Conservation (phyloP, 495 filamentous ascomycete genomes). For the Talaromyces nanjingensis region DNA sequence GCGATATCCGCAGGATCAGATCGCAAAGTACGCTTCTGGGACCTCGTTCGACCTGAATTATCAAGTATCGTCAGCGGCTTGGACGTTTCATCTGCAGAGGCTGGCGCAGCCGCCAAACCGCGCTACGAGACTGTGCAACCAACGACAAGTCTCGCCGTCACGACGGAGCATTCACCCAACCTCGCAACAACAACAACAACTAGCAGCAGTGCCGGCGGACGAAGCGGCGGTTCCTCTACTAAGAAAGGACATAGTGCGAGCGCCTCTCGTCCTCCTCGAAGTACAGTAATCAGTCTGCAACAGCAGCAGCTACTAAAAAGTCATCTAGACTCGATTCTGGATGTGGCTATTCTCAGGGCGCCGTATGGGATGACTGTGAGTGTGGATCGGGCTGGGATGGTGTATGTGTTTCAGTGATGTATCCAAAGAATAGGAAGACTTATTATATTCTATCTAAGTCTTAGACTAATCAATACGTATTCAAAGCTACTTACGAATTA, state of each 20-base stretch:
- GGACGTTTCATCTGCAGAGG: constrained; percentile 53
- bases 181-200: constrained; percentile 23
- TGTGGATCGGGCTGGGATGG: constrained; percentile 83
- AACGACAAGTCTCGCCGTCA: constrained; percentile 57
- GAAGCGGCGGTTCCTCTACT: constrained; percentile 22
- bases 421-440: too few species aligned
- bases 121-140: constrained; percentile 67
- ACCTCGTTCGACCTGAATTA: constrained; percentile 62
- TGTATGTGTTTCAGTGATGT: constrained; percentile 76
- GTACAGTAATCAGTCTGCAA: constrained; percentile 81
- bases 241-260: constrained; percentile 29
- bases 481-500: not conserved
- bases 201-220: constrained; percentile 20
- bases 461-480: not conserved
- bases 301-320: constrained; percentile 79
- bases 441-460: too few species aligned
- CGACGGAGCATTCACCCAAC: constrained; percentile 61
- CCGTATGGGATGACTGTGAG: constrained; percentile 91
- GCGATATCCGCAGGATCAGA: constrained; percentile 84
- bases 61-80: constrained; percentile 75
- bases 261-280: constrained; percentile 52
- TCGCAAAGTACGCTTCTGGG: constrained; percentile 91
- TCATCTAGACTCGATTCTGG: constrained; percentile 82
- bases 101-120: constrained; percentile 42
- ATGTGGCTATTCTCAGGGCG: constrained; percentile 78